Evolutionary conservation across 2,329 filamentous ascomycete species (phyloP), one percentile per base, ranked within the genome.

Genomic region (Fonsecaea pugnacius): DNA sequence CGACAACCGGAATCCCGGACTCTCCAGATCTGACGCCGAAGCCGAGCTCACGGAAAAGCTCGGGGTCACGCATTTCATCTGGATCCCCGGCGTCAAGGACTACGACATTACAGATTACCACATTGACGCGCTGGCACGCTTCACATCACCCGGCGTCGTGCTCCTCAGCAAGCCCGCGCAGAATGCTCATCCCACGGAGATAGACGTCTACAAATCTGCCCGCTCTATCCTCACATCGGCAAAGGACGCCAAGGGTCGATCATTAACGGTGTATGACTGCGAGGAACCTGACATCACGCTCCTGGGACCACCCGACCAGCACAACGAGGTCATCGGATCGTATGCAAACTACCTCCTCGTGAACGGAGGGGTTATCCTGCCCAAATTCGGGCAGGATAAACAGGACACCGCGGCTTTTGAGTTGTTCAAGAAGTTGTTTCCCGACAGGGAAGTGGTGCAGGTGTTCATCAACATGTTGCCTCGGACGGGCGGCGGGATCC

Each of bases 51-150:
- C 51, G 3, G 67, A 70, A 2, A 53, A 73, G 24, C 63, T 76
- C 2, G 75, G 73, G 3, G 72, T 76, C 7, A 63, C 54, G 35
- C 73, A 72, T 36, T 70, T 76, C 18, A 72, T 76, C 7, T 76
- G 75, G 75, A 69, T 76, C 24, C 73, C 74, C 3, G 75, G 73
- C 1, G 66, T 72, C 3, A 69, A 70, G 27, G 70, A 63, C 10
- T 62, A 73, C 5, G 75, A 77, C 69, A 70, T 75, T 32, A 77
- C 75, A 5, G 75, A 76, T 59, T 72, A 69, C 53, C 75, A 76
- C 68, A 67, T 74, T 51, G 73, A 75, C 69, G 73, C 73, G 8
- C 69, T 72, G 57, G 71, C 69, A 10, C 62, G 72, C 8, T 75
- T 75, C 63, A 63, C 72, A 6, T 46, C 64, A 30, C 72, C 72